phyloP scores from a whole-genome alignment of 2,329 filamentous ascomycete genomes.

The Ophiocordyceps camponoti-saundersi region DNA sequence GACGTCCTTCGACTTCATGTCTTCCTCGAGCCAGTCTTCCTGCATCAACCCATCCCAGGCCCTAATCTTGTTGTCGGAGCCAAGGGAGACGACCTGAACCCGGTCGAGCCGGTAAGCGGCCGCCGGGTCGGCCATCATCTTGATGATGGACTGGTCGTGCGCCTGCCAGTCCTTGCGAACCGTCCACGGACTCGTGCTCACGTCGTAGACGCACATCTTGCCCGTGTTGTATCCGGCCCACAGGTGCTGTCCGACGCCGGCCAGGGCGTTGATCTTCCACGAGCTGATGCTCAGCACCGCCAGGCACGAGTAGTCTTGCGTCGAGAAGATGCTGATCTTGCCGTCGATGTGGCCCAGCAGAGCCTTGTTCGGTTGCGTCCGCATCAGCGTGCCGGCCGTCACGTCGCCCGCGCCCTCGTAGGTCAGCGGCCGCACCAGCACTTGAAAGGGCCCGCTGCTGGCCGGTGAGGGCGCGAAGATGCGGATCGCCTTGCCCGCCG shows the following conservation, averaged over 20 bases:
- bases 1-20: constrained; percentile 70
- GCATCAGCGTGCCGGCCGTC: constrained; percentile 64
- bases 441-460: constrained; percentile 54
- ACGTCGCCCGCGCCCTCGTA: constrained; percentile 69
- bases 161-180: constrained; percentile 92
- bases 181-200: constrained; percentile 64
- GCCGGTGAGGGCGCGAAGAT: constrained; percentile 61
- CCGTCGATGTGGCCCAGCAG: constrained; percentile 89
- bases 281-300: constrained; percentile 71
- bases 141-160: constrained; percentile 67
- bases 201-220: constrained; percentile 86
- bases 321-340: constrained; percentile 86
- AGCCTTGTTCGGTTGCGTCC: constrained; percentile 57
- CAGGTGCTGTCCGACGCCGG: constrained; percentile 62
- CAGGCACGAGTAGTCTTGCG: constrained; percentile 59
- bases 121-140: constrained; percentile 60
- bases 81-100: constrained; percentile 71
- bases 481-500: constrained; percentile 70
- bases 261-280: constrained; percentile 85
- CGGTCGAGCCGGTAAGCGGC: constrained; percentile 75
- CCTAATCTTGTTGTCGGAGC: constrained; percentile 69
- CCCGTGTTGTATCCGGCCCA: constrained; percentile 95
- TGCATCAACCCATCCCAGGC: constrained; percentile 87
- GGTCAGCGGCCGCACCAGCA: constrained; percentile 52
- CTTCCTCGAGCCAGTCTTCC: constrained; percentile 83